Base-by-base conservation (phyloP, 2,329 filamentous ascomycete species). In the Graphilbum fragrans region DNA sequence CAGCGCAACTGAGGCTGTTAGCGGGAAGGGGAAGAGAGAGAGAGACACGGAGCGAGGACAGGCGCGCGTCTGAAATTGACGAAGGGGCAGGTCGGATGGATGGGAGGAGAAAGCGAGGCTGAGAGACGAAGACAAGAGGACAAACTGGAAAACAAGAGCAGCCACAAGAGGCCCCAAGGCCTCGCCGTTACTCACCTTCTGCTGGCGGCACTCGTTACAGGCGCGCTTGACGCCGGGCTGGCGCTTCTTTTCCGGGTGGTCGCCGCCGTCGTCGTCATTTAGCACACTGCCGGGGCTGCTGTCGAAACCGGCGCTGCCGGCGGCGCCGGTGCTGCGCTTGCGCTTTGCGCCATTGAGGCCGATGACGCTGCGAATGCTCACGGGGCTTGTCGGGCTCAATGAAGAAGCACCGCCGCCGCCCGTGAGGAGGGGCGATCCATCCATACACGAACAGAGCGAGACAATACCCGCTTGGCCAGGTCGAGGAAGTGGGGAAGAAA, bases 141-240 rank as follows among this genome's bases (percentile, higher is more conserved):
- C 11, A 14, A 31, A 31, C 14, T 14, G 29, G 14, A 16, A 31
- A 10, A 31, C 5, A 14, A 16, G 29, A 5, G 23, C 18, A 34
- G 32, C 5, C 23, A 19, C 17, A 20, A n/a, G n/a, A n/a, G n/a
- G n/a, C n/a, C n/a, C n/a, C n/a, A n/a, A n/a, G n/a, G n/a, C n/a
- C n/a, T n/a, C 23, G 23, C 23, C 7, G 23, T 27, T 49, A 57
- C 66, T 71, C 64, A 86, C 83, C 69, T 90, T 90, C 61, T 90
- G 84, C 62, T 90, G 84, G 47, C 83, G 73, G 57, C 83, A 90
- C 60, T 90, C 83, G 55, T 88, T 88, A 61, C 84, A 90, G 6
- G 84, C 84, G 53, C 85, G 72, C 65, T 90, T 86, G 38, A 82
- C 78, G 41, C 77, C 77, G 21, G 78, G 77, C 50, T 80, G 74